Evolutionary conservation across 202 grass and related monocot genomes (phyloP), one percentile per base, ranked within the genome.

Genomic region (Zoysia matrella): DNA sequence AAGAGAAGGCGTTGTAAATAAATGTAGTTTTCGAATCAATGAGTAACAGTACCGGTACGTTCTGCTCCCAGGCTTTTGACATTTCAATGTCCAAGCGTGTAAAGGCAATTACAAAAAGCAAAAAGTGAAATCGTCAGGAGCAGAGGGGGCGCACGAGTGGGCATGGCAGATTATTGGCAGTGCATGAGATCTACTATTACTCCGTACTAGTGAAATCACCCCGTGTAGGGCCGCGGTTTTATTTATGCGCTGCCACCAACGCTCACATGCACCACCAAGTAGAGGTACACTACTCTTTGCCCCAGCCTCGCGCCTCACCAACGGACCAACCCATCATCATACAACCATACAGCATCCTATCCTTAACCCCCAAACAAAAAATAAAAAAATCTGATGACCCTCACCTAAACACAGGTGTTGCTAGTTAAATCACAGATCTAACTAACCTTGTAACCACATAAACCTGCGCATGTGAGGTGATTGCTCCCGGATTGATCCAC

Each of bases 341-440:
- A 1, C 30, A 36, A 36, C 30, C 12, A 5, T 39, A 16, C 0
- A 42, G 11, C 64, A 49, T 60, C 51, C 51, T 10, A 49, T 83
- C 61, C 62, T 68, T 56, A 40, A 36, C 30, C 30, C 30, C 30
- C 30, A 36, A 36, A 36, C 30, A 36, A 36, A 36, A 36, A 36
- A 36, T 36, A 5, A 58, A 36, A n/a, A 15, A 50, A 77, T 72
- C 58, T 74, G 22, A 80, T 60, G 15, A 18, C 15, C 52, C 48
- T 80, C 65, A 74, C 51, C 30, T 36, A 36, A 36, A 36, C 30
- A 36, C 30, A 36, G 44, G 77, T 16, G 46, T 46, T 65, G 50
- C 61, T 87, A 60, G 68, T 69, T 83, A 83, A 79, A 74, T 74
- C 80, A 68, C 61, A 83, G 86, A 88, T 88, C 80, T 40, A 88